Percentiles rank a stretch among this genome's conserved stretches.
Evolutionary conservation across 345 rosid species (phyloP).

Genomic region (Ceriops tagal): DNA sequence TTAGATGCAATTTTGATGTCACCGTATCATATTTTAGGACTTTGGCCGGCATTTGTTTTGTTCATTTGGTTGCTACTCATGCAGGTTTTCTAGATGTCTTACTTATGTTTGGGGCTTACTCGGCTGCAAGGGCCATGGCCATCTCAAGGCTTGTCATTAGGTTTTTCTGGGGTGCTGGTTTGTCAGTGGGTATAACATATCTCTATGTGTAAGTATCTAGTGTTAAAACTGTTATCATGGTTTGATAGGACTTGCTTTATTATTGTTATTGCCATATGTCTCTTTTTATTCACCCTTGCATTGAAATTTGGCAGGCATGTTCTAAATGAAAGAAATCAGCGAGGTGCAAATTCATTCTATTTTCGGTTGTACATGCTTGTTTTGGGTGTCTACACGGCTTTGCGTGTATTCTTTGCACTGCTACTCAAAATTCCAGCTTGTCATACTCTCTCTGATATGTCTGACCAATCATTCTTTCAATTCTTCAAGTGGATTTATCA

Average conservation of each 20-base stretch:
- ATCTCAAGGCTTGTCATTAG: slow-evolving; percentile 83
- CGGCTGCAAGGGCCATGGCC: slow-evolving; percentile 95
- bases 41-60: neutral
- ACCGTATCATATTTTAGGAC: neutral
- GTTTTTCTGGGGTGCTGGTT: slow-evolving; percentile 81
- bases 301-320: slow-evolving; percentile 61
- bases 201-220: slow-evolving; percentile 61
- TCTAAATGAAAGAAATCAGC: slow-evolving; percentile 62
- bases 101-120: slow-evolving; percentile 92
- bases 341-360: slow-evolving; percentile 54
- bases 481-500: slow-evolving; percentile 98
- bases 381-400: slow-evolving; percentile 77
- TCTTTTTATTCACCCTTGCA: neutral
- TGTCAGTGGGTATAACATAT: slow-evolving; percentile 66
- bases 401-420: slow-evolving; percentile 66
- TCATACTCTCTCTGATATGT: slow-evolving; percentile 78
- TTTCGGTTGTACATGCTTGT: slow-evolving; percentile 83
- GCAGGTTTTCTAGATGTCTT: slow-evolving; percentile 83
- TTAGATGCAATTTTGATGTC: neutral
- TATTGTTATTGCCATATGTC: neutral
- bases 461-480: slow-evolving; percentile 93
- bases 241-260: neutral
- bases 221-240: neutral
- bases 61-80: slow-evolving; percentile 19
- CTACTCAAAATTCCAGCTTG: slow-evolving; percentile 75